Conservation (phyloP, 768 basidiomycete genomes). For the Tricholoma hemisulphureum region DNA sequence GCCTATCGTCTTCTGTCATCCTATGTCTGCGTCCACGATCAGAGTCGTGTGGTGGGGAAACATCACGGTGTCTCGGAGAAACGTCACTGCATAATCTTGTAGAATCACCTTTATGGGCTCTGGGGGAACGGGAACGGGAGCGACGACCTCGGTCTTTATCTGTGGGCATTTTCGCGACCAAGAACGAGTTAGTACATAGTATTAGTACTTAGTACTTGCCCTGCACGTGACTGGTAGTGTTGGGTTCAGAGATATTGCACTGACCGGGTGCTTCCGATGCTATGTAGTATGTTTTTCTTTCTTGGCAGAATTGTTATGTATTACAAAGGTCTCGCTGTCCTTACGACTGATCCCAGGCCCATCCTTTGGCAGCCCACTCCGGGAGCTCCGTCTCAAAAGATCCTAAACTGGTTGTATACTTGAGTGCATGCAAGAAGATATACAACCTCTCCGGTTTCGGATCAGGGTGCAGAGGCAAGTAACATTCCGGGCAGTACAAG, state of each 20-base stretch:
- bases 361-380: constrained; percentile 79
- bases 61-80: background rate
- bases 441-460: constrained; percentile 89
- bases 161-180: background rate
- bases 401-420: constrained; percentile 82
- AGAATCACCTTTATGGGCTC: background rate
- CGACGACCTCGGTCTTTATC: background rate
- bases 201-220: too few relatives aligned
- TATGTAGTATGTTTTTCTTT: background rate
- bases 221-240: too few relatives aligned
- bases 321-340: background rate
- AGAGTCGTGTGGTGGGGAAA: background rate
- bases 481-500: constrained; percentile 86
- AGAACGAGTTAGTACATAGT: too few relatives aligned
- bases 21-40: background rate
- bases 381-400: constrained; percentile 85
- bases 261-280: too few relatives aligned
- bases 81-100: background rate
- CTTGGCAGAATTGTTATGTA: background rate
- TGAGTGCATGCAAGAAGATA: constrained; percentile 92
- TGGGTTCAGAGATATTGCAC: too few relatives aligned
- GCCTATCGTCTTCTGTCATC: background rate
- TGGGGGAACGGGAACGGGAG: background rate
- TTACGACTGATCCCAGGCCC: constrained; percentile 57
- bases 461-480: constrained; percentile 89